Percentiles rank a stretch among this genome's conserved stretches.
Conservation (phyloP, 345 rosid genomes). For the Populus nigra region DNA sequence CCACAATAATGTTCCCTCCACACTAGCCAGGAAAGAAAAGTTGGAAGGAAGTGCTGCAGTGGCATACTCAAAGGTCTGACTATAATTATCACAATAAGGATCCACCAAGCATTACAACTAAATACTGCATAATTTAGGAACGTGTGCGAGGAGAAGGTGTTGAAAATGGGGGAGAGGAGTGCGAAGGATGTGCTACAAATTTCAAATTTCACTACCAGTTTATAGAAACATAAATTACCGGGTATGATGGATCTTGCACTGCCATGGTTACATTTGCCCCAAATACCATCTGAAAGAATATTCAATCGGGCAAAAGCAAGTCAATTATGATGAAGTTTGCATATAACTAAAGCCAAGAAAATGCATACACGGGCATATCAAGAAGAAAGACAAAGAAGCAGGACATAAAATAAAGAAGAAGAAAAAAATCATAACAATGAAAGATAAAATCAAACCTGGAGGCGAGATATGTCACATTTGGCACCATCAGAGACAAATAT, state of each 20-base stretch:
- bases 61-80: no score
- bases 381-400: neutral
- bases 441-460: constrained; percentile 56
- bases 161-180: no score
- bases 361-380: neutral
- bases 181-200: neutral
- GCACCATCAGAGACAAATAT: constrained; percentile 99
- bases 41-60: no score
- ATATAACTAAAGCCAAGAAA: neutral
- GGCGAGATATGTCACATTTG: constrained; percentile 92
- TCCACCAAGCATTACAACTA: no score
- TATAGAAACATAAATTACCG: constrained; percentile 47
- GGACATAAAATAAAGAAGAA: neutral
- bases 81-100: no score
- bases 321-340: neutral
- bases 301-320: constrained; percentile 7
- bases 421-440: neutral
- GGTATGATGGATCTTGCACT: constrained; percentile 98
- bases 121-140: no score
- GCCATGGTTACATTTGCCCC: constrained; percentile 81
- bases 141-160: no score
- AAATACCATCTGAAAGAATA: constrained; percentile 61
- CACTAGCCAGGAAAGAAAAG: no score
- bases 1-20: no score
- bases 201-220: neutral